Base-by-base conservation (phyloP, 768 basidiomycete genomes). In the Botryobasidium botryosum region DNA sequence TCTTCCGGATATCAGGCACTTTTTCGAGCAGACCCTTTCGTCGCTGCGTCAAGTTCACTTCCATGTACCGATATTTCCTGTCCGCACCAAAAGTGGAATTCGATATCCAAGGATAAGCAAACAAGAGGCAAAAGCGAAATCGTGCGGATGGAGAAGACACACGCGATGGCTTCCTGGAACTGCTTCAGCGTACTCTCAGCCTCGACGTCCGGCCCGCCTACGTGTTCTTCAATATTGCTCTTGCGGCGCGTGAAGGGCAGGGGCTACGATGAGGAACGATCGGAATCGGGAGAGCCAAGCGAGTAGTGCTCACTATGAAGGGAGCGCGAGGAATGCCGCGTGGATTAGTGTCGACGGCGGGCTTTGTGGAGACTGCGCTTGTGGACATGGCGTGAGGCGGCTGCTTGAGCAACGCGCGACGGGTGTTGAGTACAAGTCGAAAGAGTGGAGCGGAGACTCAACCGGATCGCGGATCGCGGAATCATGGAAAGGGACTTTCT, bases 31-130 rank as follows among this genome's bases (percentile, higher is more conserved):
- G 68, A 15, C 79, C 75, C 42, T 69, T 69, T 43, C 81, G 69
- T 37, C 90, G 72, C 56, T 87, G 80, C 5, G 76, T 66, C 40
- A 91, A 67, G 57, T 76, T 90, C 13, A 74, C 64, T 53, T 97
- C 92, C 92, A 99, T 97, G 64, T 92, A 96, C 40, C 84, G 81
- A 68, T 99, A 97, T 69, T 99, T 97, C 54, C 92, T 99, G 64
- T 56, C 27, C 5, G 3, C 7, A 13, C 1, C 6, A 17, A 29
- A 3, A 5, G 21, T 28, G 24, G 2, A 18, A n/a, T 28, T 17
- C 35, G 40, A 10, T n/a, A 32, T 6, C 31, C 17, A 3, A 15
- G 25, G 21, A 17, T 27, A 47, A 6, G 7, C 13, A 31, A 17
- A 6, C 21, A 12, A n/a, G 10, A 12, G 20, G 27, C 44, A 45